These are phyloP conservation scores for Ophiosphaerella korrae DNA, from an alignment of 2,329 filamentous ascomycete species.

Conservation along the genomic window DNA sequence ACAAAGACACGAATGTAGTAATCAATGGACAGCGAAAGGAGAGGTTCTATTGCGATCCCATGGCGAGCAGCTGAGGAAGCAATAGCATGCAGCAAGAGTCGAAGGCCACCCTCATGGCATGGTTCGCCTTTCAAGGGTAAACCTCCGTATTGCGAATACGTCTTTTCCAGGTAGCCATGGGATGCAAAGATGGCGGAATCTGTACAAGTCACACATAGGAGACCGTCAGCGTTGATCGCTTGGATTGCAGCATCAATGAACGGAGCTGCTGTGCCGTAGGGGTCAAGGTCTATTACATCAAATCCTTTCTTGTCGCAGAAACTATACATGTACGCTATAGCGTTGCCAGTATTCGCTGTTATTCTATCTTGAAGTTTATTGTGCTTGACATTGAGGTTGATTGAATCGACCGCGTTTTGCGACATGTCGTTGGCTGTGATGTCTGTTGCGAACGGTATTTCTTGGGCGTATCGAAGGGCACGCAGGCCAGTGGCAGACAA, in stretches of 20 bases:
- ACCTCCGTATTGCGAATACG: conserved; percentile 91
- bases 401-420: conserved; percentile 74
- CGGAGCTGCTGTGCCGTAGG: conserved; percentile 89
- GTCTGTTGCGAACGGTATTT: conserved; percentile 81
- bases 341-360: conserved; percentile 76
- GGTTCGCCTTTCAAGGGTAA: conserved; percentile 81
- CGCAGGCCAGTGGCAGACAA: conserved; percentile 92
- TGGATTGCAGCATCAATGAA: conserved; percentile 93
- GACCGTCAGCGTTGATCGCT: conserved; percentile 82
- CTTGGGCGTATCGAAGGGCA: conserved; percentile 87
- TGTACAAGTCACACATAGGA: conserved; percentile 94
- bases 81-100: conserved; percentile 82
- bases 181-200: conserved; percentile 96
- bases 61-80: conserved; percentile 82
- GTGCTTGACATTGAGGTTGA: conserved; percentile 82
- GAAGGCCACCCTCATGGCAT: conserved; percentile 87
- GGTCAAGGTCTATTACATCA: conserved; percentile 95
- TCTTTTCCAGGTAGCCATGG: conserved; percentile 91
- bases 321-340: conserved; percentile 88
- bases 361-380: conserved; percentile 77
- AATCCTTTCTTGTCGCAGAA: conserved; percentile 67
- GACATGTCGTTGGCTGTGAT: conserved; percentile 92
- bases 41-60: conserved; percentile 84
- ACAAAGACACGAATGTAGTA: conserved; percentile 94
- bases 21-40: conserved; percentile 92